Evolutionary conservation across 345 rosid genomes (phyloP), one percentile per base, ranked within the genome.

Genomic region (Brassica nigra): DNA sequence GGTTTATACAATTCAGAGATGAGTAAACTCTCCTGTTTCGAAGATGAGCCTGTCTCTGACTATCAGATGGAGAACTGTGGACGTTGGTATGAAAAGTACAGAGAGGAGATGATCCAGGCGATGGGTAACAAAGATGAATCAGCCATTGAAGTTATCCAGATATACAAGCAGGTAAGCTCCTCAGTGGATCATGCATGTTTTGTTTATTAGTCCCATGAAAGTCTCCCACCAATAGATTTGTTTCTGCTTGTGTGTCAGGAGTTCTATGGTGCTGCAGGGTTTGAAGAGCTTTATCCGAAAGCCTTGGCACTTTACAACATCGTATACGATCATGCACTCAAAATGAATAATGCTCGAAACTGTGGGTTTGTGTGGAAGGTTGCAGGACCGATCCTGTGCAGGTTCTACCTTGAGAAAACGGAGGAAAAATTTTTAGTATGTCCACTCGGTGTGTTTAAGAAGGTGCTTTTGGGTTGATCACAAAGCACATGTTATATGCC

Each of bases 281-380:
- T 88, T 30, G 86, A 87, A 57, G 68, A 79, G 31, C 80, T 91
- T 14, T 80, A 84, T 1, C 28, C 78, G 0, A 87, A 89, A 68
- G 93, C 95, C 3, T 47, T 83, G 0, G 92, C 97, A 2, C 83
- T 92, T 11, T 92, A 92, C 33, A 68, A 89, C 44, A 30, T 83
- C 3, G 71, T 64, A 8, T 92, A 89, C 0, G 84, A 85, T 16
- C 34, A 84, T 66, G 97, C 97, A 1, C 64, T 16, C 28, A 3
- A 2, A 1, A 0, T 0, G 2, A 4, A 70, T 0, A 18, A 16
- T 4, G 33, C 23, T 58, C 16, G 64, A 16, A 18, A 57, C 2
- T 70, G 65, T 23, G 23, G 66, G 2, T 90, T 94, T 75, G 97
- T 88, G 9, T 92, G 98, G 98, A 92, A 66, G 65, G 85, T 87